Base-by-base conservation (phyloP, 176 grass and related monocot species). In the Lolium rigidum region DNA sequence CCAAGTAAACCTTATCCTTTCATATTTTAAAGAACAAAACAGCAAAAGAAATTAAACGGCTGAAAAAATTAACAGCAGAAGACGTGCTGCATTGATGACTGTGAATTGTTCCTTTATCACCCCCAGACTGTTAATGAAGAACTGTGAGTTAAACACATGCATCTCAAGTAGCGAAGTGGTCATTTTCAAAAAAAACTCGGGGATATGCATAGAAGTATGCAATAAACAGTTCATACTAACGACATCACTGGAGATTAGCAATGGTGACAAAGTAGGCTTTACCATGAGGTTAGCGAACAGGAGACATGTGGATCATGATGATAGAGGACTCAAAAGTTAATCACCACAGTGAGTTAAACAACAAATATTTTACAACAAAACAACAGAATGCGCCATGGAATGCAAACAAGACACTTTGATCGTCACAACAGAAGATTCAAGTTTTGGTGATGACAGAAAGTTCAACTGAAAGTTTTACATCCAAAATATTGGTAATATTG, bases 31-130 rank as follows among this genome's bases (percentile, higher is more conserved):
- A 71, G 59, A 67, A 18, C 84, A 74, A 0, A 0, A 28, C 38
- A 65, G 10, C 9, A 65, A 73, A 66, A 71, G 46, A 78, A 68
- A 85, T 28, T 75, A 89, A 51, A 52, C 1, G 48, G 16, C 24
- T 77, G 10, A 10, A 4, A 47, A 58, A 51, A 15, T 59, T 49
- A 81, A 68, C 37, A 76, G 68, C 9, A 64, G 18, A 84, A 17
- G 10, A 74, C 57, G 9, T 50, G 43, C 10, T 81, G 70, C 58
- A 75, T 20, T 57, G 38, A 76, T 87, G 47, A 17, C 35, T 82
- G 11, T 76, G 74, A 87, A 76, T 56, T 87, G 39, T 68, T 24
- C 85, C n/a, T 14, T 59, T 59, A 78, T 57, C 67, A 41, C 81
- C 67, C 51, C 15, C 67, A 9, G 64, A 59, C 62, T 57, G 62